These are phyloP conservation scores for Podila verticillata DNA, from an alignment of 192 early-diverging fungal genomes.

Conservation along the genomic window DNA sequence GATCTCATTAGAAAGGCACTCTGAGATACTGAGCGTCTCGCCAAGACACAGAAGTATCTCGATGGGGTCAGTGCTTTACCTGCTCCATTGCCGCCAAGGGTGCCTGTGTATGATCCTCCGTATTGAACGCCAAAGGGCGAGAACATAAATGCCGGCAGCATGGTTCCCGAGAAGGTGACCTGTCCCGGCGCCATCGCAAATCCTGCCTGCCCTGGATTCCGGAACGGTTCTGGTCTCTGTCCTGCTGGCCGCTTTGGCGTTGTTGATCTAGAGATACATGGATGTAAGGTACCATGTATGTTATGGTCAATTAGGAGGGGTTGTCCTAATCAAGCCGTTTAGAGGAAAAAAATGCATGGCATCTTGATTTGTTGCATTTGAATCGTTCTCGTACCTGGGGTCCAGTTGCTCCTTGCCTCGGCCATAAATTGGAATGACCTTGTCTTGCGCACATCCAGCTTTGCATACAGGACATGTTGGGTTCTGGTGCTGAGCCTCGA, in stretches of 20 bases:
- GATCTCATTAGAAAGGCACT: not conserved
- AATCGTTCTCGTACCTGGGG: conserved; percentile 65
- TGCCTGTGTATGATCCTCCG: conserved; percentile 67
- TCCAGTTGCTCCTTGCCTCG: conserved; percentile 81
- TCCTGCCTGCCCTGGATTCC: conserved; percentile 62
- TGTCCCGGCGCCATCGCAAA: conserved; percentile 62
- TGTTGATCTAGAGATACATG: conserved; percentile 25
- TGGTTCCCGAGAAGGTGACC: conserved; percentile 65
- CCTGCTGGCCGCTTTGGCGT: conserved; percentile 82
- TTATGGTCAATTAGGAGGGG: too few relatives aligned
- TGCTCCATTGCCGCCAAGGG: conserved; percentile 37
- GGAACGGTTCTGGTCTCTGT: conserved; percentile 75
- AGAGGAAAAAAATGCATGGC: not conserved
- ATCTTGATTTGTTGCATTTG: not conserved
- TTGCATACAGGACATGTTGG: conserved; percentile 88
- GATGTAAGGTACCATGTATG: not conserved
- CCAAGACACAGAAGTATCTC: not conserved
- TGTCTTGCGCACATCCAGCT: conserved; percentile 84
- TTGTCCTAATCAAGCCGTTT: too few relatives aligned
- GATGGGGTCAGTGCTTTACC: conserved; percentile 9
- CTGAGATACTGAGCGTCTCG: not conserved
- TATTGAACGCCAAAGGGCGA: conserved; percentile 74
- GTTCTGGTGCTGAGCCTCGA: conserved; percentile 72
- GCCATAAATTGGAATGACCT: conserved; percentile 86
- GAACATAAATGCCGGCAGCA: conserved; percentile 69